Base-by-base conservation (phyloP, 768 basidiomycete genomes). In the Psilocybe cubensis region DNA sequence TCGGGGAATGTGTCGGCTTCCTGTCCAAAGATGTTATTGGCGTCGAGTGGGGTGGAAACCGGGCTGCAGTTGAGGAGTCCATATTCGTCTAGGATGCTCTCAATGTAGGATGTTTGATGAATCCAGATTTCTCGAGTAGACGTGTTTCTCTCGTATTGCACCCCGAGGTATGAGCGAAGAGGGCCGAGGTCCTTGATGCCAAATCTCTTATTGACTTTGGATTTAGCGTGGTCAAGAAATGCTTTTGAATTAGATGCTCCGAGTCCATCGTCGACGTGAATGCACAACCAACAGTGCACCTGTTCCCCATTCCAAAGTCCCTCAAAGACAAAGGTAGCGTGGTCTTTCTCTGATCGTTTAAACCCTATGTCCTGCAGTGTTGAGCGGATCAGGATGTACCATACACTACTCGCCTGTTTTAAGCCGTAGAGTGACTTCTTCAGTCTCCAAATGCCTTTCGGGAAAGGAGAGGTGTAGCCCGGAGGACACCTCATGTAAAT, bases 1-100 rank as follows among this genome's bases (percentile, higher is more conserved):
- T 46, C 35, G n/a, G 35, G 3, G 46, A 18, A 79, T 57, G 25
- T 73, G 14, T 66, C 5, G 74, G 72, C 4, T 79, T 57, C 3
- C 77, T 54, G 3, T 20, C 57, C 65, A 70, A 21, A 42, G 59
- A 2, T 72, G 65, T 31, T 58, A 17, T 52, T 0, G 76, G 69
- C 0, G 76, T 46, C 24, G 67, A 64, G 0, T 68, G 72, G 2
- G 76, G 12, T 52, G 6, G n/a, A 27, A 27, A 42, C 21, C 11
- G 44, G 35, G 14, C 14, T 46, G 17, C 23, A 46, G 44, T 46
- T 28, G 9, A 24, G 23, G 27, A 38, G 20, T 10, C 11, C 44
- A n/a, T 46, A 24, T 46, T 46, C 44, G 10, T 12, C 23, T 2
- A 28, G 44, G 11, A 28, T 21, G 10, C 11, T 12, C 12, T 28